These are phyloP conservation scores for Trichoderma afroharzianum DNA, from an alignment of 2,329 filamentous ascomycete species.

Conservation along the genomic window DNA sequence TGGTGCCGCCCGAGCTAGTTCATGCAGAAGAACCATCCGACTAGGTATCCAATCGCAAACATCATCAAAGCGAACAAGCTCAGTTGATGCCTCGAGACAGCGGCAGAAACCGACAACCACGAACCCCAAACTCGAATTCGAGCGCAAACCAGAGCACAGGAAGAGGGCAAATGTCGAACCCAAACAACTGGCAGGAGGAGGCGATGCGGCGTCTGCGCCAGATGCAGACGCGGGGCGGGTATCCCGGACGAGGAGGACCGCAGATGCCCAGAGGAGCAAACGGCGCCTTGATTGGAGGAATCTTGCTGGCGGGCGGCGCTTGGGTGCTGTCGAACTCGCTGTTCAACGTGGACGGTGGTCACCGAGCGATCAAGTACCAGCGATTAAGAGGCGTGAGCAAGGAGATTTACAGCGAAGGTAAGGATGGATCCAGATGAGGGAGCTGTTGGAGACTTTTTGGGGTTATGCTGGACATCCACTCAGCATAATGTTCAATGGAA, in stretches of 20 bases:
- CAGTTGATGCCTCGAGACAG: constrained; percentile 11
- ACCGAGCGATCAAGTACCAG: constrained; percentile 97
- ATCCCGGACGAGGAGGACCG: constrained; percentile 42
- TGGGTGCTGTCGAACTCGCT: constrained; percentile 57
- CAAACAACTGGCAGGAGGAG: constrained; percentile 46
- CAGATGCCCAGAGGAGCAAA: constrained; percentile 39
- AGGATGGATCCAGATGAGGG: neutral
- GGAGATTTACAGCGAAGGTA: constrained; percentile 94
- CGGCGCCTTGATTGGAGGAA: constrained; percentile 39
- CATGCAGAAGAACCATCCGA: neutral
- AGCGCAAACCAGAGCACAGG: neutral
- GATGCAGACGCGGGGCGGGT: constrained; percentile 43
- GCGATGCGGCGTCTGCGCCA: constrained; percentile 49
- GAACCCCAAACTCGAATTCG: neutral
- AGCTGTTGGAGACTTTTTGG: neutral
- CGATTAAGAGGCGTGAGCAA: constrained; percentile 88
- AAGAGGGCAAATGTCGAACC: constrained; percentile 30
- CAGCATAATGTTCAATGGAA: neutral
- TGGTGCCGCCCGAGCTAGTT: neutral
- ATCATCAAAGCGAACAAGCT: neutral
- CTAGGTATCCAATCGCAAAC: constrained; percentile 5
- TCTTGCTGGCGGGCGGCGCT: constrained; percentile 47
- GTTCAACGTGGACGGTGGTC: constrained; percentile 92
- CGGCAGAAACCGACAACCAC: neutral
- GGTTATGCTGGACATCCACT: neutral